Base-by-base conservation (phyloP, 192 early-diverging fungal genomes). In the Spizellomyces sp. region DNA sequence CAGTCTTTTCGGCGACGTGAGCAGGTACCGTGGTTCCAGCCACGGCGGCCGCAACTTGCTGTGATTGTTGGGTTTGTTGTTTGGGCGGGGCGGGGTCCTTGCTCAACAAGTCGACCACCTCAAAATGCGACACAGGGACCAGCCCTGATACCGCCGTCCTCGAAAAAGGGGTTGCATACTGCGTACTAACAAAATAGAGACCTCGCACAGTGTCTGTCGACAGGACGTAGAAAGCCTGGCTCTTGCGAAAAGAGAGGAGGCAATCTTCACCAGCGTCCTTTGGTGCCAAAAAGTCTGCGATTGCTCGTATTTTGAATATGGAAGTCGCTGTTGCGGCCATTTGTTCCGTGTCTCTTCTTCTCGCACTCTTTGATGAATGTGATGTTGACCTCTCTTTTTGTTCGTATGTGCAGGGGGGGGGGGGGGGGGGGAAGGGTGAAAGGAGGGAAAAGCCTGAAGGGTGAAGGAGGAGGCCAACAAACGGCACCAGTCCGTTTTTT, bases 161-260 rank as follows among this genome's bases (percentile, higher is more conserved):
- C 12, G 83, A 65, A 64, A 84, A 84, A 42, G 83, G 83, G 5
- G 79, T 80, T 43, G 83, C 79, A 61, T 79, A 84, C 74, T 84
- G 76, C 27, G 83, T 84, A 55, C 72, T 75, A 41, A 84, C 83
- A 80, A 84, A 84, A 70, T 81, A 84, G 59, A 77, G 48, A 52
- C 79, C 78, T 8, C 65, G 70, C 15, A 61, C 62, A 19, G 75
- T 58, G 64, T 84, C 79, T 54, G 77, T 70, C 22, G 73, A 67
- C 41, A 84, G 66, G 22, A 79, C 83, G 68, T 84, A 84, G 64
- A 84, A 84, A 8, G 79, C 73, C 65, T 84, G 83, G 17, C 78
- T 74, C 66, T 81, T 78, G 12, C 83, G 63, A 62, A 84, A 84
- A 9, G 83, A 84, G 43, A 84, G 64, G 15, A 80, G 74, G n/a